Evolutionary conservation across 352 stramenopile species (phyloP).

Genomic region (Globisporangium radiosum): DNA sequence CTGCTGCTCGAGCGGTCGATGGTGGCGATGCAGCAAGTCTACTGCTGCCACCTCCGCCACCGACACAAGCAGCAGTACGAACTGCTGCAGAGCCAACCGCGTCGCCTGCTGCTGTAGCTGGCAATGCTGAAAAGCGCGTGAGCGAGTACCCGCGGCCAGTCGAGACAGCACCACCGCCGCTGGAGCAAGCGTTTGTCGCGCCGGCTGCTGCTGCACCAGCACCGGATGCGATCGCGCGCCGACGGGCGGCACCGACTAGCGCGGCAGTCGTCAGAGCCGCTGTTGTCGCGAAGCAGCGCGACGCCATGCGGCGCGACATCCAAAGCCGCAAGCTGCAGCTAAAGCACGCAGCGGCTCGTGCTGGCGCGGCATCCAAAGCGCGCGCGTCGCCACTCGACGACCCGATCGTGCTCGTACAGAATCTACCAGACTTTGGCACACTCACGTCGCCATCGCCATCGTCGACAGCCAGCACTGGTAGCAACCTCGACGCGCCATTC

Average conservation of each 20-base stretch:
- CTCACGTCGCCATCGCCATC: conserved; percentile 1
- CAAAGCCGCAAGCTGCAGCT: conserved; percentile 32
- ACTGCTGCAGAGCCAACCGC: conserved; percentile 6
- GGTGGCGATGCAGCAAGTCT: not conserved
- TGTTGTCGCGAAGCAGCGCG: conserved; percentile 5
- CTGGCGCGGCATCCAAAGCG: not conserved
- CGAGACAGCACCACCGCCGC: not conserved
- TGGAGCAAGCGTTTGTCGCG: conserved; percentile 5
- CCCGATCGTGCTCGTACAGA: conserved; percentile 66
- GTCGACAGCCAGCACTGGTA: not conserved
- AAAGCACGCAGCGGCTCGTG: conserved; percentile 4
- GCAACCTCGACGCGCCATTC: not conserved
- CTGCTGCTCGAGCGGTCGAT: conserved; percentile 3
- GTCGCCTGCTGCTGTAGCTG: not conserved
- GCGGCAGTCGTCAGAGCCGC: conserved; percentile 9
- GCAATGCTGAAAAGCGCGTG: not conserved
- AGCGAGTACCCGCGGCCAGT: conserved; percentile 14
- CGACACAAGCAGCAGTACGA: conserved; percentile 8
- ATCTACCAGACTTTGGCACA: conserved; percentile 31
- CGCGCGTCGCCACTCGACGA: conserved; percentile 39
- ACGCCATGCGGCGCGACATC: conserved; percentile 30
- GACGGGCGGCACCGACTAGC: not conserved
- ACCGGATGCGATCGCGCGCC: not conserved
- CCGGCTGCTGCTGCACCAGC: not conserved
- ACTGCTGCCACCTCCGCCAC: conserved; percentile 6